Evolutionary conservation across 2,329 filamentous ascomycete genomes (phyloP).

Genomic region (Blastomyces parvus): DNA sequence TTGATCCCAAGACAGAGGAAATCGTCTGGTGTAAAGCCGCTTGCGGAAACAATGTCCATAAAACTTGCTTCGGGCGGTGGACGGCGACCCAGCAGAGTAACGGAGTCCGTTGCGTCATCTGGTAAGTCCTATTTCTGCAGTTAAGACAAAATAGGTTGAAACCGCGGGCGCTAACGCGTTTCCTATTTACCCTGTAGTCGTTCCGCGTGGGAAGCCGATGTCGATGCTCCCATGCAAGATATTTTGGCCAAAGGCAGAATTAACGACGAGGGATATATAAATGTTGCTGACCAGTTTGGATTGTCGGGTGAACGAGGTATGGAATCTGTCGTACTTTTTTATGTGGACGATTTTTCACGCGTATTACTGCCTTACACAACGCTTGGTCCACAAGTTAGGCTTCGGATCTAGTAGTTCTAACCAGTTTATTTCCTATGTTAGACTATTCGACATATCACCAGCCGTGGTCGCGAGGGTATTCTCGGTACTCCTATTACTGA

Average conservation of each 20-base stretch:
- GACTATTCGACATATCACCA: slow-evolving; percentile 37
- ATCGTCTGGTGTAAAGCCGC: slow-evolving; percentile 50
- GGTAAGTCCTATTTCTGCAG: slow-evolving; percentile 23
- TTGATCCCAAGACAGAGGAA: slow-evolving; percentile 38
- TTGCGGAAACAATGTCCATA: slow-evolving; percentile 56
- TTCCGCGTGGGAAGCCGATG: slow-evolving; percentile 31
- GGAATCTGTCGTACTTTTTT: slow-evolving; percentile 12
- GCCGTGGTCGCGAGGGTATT: slow-evolving; percentile 26
- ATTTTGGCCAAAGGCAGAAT: slow-evolving; percentile 24
- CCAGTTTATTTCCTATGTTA: slow-evolving; percentile 10
- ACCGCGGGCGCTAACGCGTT: not conserved
- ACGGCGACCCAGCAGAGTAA: slow-evolving; percentile 22
- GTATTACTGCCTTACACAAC: not conserved
- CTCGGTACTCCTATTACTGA: slow-evolving; percentile 16
- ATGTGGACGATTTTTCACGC: not conserved
- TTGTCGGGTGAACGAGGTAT: slow-evolving; percentile 32
- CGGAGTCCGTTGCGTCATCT: slow-evolving; percentile 37
- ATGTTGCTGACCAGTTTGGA: slow-evolving; percentile 36
- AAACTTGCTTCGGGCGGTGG: slow-evolving; percentile 49
- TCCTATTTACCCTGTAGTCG: slow-evolving; percentile 24
- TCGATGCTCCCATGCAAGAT: slow-evolving; percentile 20
- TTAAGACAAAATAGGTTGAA: not conserved
- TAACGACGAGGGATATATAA: slow-evolving; percentile 36
- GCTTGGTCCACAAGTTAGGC: not conserved
- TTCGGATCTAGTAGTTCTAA: slow-evolving; percentile 3